Evolutionary conservation across 768 basidiomycete species (phyloP), one percentile per base, ranked within the genome.

Genomic region (Boletus barrowsii): DNA sequence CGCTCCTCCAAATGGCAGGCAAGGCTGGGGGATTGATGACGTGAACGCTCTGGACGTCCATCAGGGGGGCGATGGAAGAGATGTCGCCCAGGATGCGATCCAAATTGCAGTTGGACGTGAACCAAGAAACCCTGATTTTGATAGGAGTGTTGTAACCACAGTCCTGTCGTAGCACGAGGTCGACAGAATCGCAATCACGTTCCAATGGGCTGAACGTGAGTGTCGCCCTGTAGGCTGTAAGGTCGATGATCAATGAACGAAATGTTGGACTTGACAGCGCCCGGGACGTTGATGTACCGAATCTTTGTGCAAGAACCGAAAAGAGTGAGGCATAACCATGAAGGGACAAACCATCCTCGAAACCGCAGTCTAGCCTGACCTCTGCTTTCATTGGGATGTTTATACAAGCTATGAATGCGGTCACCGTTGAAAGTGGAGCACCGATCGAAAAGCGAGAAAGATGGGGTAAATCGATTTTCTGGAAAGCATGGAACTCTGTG

Each of bases 361-460:
- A 7, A 32, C 3, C 3, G 10, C 22, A 53, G 14, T 13, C 18
- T 22, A 58, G 18, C 13, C 35, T 50, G 24, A 51, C 9, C 10
- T 43, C 41, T 0, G 49, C n/a, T 22, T 47, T 14, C 14, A 9
- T 13, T 9, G 56, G 53, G 10, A 62, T 22, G 18, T 48, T 17
- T 10, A 55, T 11, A 17, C 29, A 32, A 15, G 59, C 53, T 2
- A 62, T 30, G 0, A 62, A 26, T 8, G 26, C 37, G 14, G 51
- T 5, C 7, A 58, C 48, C 17, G 49, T 35, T 24, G 53, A 57
- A 15, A 46, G 13, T 14, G 55, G 51, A 22, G 47, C 55, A 20
- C 7, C 18, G 20, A 62, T 20, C 10, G 5, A 35, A 17, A 61
- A 33, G 18, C 49, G 42, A 36, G 53, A 51, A 4, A 62, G 58